Base-by-base conservation (phyloP, 768 basidiomycete genomes). In the Rhodotorula kratochvilovae region DNA sequence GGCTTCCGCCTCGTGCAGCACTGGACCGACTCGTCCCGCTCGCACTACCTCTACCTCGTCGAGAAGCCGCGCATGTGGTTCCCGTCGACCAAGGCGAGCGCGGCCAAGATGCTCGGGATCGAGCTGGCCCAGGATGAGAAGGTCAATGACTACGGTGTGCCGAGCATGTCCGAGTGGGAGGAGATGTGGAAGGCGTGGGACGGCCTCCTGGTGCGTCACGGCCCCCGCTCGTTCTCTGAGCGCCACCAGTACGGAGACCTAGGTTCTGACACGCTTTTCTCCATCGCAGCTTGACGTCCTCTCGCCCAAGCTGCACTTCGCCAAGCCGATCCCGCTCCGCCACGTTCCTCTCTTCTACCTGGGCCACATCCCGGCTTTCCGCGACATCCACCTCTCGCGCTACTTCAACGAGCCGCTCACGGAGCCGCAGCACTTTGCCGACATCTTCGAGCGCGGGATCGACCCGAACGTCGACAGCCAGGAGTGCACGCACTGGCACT, bases 261-360 rank as follows among this genome's bases (percentile, higher is more conserved):
- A n/a, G n/a, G n/a, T n/a, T n/a, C 29, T 59, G 25, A 46, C n/a
- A n/a, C 19, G 6, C 23, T 0, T 10, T 15, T 33, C 23, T 2
- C 12, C 39, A 1, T 36, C 21, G 29, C 42, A 76, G 57, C 77
- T 82, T 29, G 84, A 84, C 58, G 95, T 97, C 92, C 92, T 97
- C 66, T 89, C 92, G 0, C 82, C 85, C 29, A 25, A 39, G 23
- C 90, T 97, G 89, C 83, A 95, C 35, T 88, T 88, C 79, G 83
- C 90, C 79, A 95, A 91, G 79, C 94, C 95, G 6, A 97, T 98
- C 71, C 88, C 96, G 77, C 82, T 98, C 57, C 85, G 96, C 42
- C 94, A 98, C 80, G 92, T 95, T 67, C 95, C 92, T 78, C 84
- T 98, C n/a, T 99, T 99, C 82, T 97, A 97, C 80, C 78, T 91